Evolutionary conservation across 345 rosid genomes (phyloP).

Genomic region (Eucalyptus polybractea): DNA sequence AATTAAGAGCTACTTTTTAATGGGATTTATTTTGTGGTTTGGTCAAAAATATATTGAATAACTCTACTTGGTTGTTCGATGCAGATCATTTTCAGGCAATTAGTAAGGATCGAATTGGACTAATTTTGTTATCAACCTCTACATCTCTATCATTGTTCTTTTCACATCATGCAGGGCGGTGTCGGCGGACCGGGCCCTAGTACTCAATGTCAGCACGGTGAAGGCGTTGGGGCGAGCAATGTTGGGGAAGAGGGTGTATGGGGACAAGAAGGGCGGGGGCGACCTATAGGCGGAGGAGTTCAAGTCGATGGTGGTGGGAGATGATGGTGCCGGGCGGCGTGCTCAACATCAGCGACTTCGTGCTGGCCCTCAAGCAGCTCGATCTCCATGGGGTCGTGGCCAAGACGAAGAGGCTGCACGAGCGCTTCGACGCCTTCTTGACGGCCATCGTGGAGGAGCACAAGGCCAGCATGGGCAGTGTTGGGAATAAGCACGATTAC

Average conservation of each 20-base stretch:
- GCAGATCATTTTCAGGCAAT: too few relatives aligned
- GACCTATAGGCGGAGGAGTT: too few relatives aligned
- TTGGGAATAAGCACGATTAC: background rate
- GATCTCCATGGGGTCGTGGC: background rate
- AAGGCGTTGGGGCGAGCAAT: too few relatives aligned
- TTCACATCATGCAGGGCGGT: background rate
- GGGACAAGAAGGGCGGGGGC: too few relatives aligned
- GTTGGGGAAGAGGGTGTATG: too few relatives aligned
- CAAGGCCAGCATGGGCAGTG: background rate
- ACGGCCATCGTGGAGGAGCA: background rate
- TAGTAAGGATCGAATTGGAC: too few relatives aligned
- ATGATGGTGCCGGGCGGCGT: background rate
- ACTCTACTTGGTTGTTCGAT: too few relatives aligned
- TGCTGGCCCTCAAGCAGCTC: background rate
- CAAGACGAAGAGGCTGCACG: background rate
- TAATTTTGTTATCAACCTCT: background rate
- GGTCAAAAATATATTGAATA: background rate
- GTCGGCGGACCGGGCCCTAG: rapidly evolving
- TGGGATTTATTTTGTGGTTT: background rate
- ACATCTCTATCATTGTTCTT: background rate
- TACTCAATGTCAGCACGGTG: background rate
- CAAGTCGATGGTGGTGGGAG: background rate
- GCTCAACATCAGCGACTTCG: background rate
- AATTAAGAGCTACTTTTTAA: too few relatives aligned
- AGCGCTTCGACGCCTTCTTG: background rate